These are phyloP conservation scores for Fusarium nanum DNA, from an alignment of 2,329 filamentous ascomycete genomes.

Conservation along the genomic window DNA sequence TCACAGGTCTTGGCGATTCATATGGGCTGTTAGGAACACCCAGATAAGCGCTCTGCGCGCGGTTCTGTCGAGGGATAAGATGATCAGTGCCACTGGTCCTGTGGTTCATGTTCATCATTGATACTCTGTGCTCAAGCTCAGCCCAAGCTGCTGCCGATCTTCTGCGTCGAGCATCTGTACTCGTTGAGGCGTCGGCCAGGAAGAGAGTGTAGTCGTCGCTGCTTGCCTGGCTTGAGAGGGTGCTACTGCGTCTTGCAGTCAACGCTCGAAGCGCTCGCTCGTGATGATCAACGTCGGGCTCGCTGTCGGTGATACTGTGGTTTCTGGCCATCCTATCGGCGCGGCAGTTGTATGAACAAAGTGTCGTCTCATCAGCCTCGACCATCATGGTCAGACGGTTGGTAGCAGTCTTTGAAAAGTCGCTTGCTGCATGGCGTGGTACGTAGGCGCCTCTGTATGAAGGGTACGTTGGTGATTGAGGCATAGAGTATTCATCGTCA, in stretches of 20 bases:
- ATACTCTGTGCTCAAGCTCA: slow-evolving; percentile 29
- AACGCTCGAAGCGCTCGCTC: slow-evolving; percentile 36
- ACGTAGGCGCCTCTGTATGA: slow-evolving; percentile 40
- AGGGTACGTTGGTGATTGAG: slow-evolving; percentile 17
- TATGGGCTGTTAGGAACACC: slow-evolving; percentile 21
- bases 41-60: slow-evolving; percentile 26
- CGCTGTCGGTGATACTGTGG: slow-evolving; percentile 15
- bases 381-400: slow-evolving; percentile 34
- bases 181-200: slow-evolving; percentile 33
- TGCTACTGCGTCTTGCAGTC: slow-evolving; percentile 20
- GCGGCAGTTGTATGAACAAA: slow-evolving; percentile 37
- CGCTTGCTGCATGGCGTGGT: slow-evolving; percentile 48
- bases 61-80: slow-evolving; percentile 14
- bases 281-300: slow-evolving; percentile 30
- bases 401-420: slow-evolving; percentile 45
- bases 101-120: background rate
- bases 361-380: slow-evolving; percentile 39
- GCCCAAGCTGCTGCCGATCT: slow-evolving; percentile 37
- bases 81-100: slow-evolving; percentile 23
- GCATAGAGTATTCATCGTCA: slow-evolving; percentile 9
- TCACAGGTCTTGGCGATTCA: slow-evolving; percentile 22
- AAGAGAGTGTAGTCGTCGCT: slow-evolving; percentile 43
- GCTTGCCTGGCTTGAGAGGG: slow-evolving; percentile 13
- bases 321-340: slow-evolving; percentile 3
- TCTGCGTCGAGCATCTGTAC: slow-evolving; percentile 7